These are phyloP conservation scores for Globisporangium orthogonon DNA, from an alignment of 352 stramenopile genomes.

Conservation along the genomic window DNA sequence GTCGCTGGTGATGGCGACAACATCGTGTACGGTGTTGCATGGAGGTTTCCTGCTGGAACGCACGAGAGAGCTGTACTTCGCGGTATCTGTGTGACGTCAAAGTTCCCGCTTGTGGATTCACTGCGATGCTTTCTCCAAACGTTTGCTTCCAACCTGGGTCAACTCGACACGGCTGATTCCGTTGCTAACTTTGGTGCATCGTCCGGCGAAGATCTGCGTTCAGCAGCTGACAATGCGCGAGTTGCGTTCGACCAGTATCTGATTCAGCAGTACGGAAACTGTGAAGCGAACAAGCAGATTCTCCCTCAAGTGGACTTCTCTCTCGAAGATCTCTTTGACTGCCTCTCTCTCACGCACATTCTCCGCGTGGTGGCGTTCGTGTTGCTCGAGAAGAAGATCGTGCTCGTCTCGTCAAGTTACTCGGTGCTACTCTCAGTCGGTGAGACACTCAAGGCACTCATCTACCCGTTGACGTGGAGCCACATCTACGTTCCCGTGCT, in stretches of 20 bases:
- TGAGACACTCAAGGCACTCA: slow-evolving; percentile 40
- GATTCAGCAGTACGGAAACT: not conserved
- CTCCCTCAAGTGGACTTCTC: slow-evolving; percentile 24
- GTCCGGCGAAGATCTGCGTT: not conserved
- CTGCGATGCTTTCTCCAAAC: slow-evolving; percentile 32
- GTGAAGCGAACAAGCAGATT: not conserved
- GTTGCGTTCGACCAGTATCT: not conserved
- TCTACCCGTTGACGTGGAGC: slow-evolving; percentile 65
- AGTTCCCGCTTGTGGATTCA: slow-evolving; percentile 41
- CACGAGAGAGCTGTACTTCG: not conserved
- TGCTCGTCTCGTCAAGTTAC: slow-evolving; percentile 62
- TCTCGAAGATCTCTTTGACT: slow-evolving; percentile 49
- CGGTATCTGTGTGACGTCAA: slow-evolving; percentile 50
- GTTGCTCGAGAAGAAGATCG: slow-evolving; percentile 67
- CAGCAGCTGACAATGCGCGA: not conserved
- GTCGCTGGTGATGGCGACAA: slow-evolving; percentile 28
- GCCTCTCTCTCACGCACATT: slow-evolving; percentile 46
- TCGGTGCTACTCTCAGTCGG: slow-evolving; percentile 52
- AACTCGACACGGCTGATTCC: too few species aligned
- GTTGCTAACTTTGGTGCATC: too few species aligned
- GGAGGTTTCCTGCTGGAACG: slow-evolving; percentile 18
- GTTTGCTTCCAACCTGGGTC: slow-evolving; percentile 11
- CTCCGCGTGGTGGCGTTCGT: slow-evolving; percentile 57
- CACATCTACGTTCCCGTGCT: slow-evolving; percentile 76
- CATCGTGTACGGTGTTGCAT: slow-evolving; percentile 33